phyloP scores from a whole-genome alignment of 257 asterid genomes.

The Striga asiatica region DNA sequence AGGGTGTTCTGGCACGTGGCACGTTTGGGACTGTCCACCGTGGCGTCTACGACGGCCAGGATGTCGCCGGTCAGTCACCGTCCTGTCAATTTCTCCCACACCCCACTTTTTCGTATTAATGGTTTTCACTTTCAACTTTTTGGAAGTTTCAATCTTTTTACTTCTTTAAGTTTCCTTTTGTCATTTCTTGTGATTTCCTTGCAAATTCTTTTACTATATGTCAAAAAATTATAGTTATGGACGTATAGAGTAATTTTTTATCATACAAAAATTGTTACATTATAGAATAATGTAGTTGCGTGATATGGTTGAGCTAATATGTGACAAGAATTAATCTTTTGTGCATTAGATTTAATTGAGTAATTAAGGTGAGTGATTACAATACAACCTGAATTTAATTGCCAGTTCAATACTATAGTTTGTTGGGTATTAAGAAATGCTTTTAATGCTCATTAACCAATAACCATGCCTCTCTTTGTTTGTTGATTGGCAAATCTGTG shows the following conservation, averaged over 20 bases:
- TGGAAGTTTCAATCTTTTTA: background rate
- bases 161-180: background rate
- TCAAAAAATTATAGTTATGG: too few relatives aligned
- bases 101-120: background rate
- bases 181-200: background rate
- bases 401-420: slow-evolving; percentile 24
- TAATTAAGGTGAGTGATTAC: background rate
- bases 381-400: background rate
- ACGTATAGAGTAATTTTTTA: too few relatives aligned
- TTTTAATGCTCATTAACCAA: too few relatives aligned
- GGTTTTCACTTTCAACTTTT: background rate
- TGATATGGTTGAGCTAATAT: too few relatives aligned
- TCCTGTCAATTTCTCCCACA: background rate
- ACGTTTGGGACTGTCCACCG: slow-evolving; percentile 89
- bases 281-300: too few relatives aligned
- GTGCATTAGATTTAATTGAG: too few relatives aligned
- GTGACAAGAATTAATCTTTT: too few relatives aligned
- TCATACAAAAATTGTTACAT: too few relatives aligned
- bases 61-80: slow-evolving; percentile 68
- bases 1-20: slow-evolving; percentile 68
- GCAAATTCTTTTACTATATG: too few relatives aligned
- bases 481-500: background rate
- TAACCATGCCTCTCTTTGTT: background rate
- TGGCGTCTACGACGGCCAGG: slow-evolving; percentile 70
- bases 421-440: background rate